A percentile compares a stretch with the other conserved stretches of the same genome.
These are phyloP conservation scores for Aspergillus sclerotiicarbonarius DNA, from an alignment of 495 filamentous ascomycete species.

Conservation along the genomic window DNA sequence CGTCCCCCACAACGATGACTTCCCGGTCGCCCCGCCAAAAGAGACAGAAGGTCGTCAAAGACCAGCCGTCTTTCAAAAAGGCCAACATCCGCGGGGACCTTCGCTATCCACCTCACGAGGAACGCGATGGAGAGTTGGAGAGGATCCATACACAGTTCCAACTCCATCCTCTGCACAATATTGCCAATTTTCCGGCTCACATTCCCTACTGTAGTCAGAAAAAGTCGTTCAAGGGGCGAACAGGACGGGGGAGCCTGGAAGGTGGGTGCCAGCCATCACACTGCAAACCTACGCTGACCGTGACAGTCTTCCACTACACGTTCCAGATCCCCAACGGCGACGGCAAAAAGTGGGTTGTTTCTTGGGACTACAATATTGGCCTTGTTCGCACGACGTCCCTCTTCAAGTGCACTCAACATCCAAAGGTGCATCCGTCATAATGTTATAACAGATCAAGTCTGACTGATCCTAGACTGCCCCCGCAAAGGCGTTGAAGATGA, in stretches of 20 bases:
- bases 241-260: conserved; percentile 83
- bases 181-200: conserved; percentile 65
- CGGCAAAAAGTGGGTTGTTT: conserved; percentile 67
- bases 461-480: conserved; percentile 65
- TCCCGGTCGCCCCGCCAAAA: background rate
- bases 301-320: conserved; percentile 83
- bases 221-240: conserved; percentile 79
- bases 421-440: background rate
- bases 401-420: conserved; percentile 68
- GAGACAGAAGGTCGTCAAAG: background rate
- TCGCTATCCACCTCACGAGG: conserved; percentile 67
- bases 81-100: conserved; percentile 59
- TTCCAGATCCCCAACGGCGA: conserved; percentile 67
- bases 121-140: conserved; percentile 52
- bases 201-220: conserved; percentile 96
- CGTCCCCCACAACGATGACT: background rate
- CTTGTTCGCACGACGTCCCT: conserved; percentile 91
- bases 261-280: conserved; percentile 48
- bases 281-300: background rate
- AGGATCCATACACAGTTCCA: conserved; percentile 58
- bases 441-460: conserved; percentile 7
- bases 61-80: conserved; percentile 49
- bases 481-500: conserved; percentile 73
- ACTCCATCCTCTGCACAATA: conserved; percentile 65
- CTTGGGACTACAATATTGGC: conserved; percentile 98